phyloP scores from a whole-genome alignment of 2,329 filamentous ascomycete species.

The Pseudocercospora pini-densiflorae region DNA sequence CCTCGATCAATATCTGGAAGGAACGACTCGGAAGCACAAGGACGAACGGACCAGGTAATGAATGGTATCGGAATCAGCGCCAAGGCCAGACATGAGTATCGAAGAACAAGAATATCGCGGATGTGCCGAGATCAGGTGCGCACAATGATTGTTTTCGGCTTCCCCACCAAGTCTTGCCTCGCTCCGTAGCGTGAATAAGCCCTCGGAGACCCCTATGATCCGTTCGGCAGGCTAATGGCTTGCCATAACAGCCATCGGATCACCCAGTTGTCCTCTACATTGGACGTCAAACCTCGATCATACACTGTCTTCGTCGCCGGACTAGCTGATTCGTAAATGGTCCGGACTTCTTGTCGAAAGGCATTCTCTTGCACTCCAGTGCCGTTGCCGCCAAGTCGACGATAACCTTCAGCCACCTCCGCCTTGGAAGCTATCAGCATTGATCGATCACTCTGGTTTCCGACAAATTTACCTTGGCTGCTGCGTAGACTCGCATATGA shows the following conservation, averaged over 20 bases:
- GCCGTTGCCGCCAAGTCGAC: constrained; percentile 4
- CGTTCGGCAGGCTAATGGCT: constrained; percentile 22
- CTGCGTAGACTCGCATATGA: neutral
- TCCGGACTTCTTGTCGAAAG: constrained; percentile 46
- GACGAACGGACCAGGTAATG: constrained; percentile 25
- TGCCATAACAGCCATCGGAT: constrained; percentile 55
- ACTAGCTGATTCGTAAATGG: constrained; percentile 44
- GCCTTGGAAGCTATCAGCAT: constrained; percentile 3
- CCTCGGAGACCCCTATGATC: neutral
- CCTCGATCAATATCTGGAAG: constrained; percentile 19
- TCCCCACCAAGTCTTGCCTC: neutral
- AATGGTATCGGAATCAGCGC: constrained; percentile 21
- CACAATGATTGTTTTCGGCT: neutral
- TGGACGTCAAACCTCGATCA: constrained; percentile 44
- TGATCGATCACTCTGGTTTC: neutral
- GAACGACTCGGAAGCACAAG: constrained; percentile 18
- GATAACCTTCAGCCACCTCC: neutral
- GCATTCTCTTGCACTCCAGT: constrained; percentile 48
- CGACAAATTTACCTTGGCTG: neutral
- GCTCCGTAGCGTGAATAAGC: neutral
- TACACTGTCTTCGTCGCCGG: constrained; percentile 44
- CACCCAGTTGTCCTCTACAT: constrained; percentile 51
- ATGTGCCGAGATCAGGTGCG: neutral
- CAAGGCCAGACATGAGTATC: constrained; percentile 27
- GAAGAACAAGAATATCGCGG: neutral